Conservation (phyloP, 192 early-diverging fungal species). For the Umbelopsis ramanniana region DNA sequence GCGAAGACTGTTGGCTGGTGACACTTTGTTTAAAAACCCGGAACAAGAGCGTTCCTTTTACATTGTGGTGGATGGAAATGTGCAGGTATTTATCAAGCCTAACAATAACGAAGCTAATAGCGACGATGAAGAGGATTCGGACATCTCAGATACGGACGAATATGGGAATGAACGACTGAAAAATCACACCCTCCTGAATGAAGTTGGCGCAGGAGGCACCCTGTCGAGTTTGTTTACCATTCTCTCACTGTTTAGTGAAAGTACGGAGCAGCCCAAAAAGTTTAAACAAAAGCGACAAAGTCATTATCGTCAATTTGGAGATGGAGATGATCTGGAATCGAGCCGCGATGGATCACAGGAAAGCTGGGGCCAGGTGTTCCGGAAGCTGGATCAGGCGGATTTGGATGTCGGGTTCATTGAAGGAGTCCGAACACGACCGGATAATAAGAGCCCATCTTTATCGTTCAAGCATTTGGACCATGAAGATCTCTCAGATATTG, state of each 20-base stretch:
- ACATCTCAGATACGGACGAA: slow-evolving; percentile 44
- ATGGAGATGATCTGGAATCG: slow-evolving; percentile 14
- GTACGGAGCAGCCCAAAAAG: slow-evolving; percentile 55
- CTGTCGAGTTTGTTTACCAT: slow-evolving; percentile 95
- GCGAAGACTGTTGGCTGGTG: slow-evolving; percentile 70
- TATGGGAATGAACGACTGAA: slow-evolving; percentile 53
- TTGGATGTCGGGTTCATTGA: slow-evolving; percentile 15
- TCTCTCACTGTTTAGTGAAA: slow-evolving; percentile 85
- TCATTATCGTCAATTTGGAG: background rate
- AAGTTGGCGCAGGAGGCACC: slow-evolving; percentile 88
- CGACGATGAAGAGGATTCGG: slow-evolving; percentile 33
- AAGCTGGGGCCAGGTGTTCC: slow-evolving; percentile 44
- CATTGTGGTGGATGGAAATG: slow-evolving; percentile 93
- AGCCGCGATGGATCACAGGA: slow-evolving; percentile 34
- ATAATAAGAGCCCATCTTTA: background rate
- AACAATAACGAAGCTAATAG: slow-evolving; percentile 28
- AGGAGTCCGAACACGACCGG: background rate
- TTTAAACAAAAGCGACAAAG: background rate
- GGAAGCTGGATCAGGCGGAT: slow-evolving; percentile 33
- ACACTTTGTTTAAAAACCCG: slow-evolving; percentile 68
- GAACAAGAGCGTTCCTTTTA: slow-evolving; percentile 87
- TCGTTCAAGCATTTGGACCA: background rate
- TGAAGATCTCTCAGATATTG: slow-evolving; percentile 5
- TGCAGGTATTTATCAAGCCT: slow-evolving; percentile 86
- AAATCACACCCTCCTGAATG: slow-evolving; percentile 77